Evolutionary conservation across 345 rosid genomes (phyloP).

Genomic region (Microthlaspi erraticum): DNA sequence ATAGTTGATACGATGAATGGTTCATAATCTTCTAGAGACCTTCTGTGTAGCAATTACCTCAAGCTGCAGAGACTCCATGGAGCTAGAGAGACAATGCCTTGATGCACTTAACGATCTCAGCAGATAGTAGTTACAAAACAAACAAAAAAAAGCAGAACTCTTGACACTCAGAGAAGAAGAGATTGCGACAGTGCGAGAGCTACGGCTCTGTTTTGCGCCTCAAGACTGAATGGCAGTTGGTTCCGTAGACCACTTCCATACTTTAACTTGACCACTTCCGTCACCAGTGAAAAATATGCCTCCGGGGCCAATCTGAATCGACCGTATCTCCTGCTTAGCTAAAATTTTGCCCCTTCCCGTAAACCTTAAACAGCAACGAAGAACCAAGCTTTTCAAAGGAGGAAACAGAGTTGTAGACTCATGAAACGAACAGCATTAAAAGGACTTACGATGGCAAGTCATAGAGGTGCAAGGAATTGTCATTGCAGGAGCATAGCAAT

Average conservation of each 20-base stretch:
- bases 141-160: not conserved
- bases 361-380: constrained; percentile 54
- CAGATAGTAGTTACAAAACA: not conserved
- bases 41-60: too few species aligned
- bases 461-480: constrained; percentile 67
- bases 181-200: not conserved
- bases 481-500: constrained; percentile 77
- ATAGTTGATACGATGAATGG: too few species aligned
- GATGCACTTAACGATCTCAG: constrained; percentile 5
- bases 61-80: too few species aligned
- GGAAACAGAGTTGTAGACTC: not conserved
- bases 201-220: constrained; percentile 6
- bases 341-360: constrained; percentile 85
- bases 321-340: constrained; percentile 80
- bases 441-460: constrained; percentile 95
- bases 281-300: constrained; percentile 95
- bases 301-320: constrained; percentile 78
- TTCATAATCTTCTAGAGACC: too few species aligned
- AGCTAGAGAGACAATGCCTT: too few species aligned
- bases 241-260: constrained; percentile 77
- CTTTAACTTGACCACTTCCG: constrained; percentile 88
- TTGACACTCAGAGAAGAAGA: constrained; percentile 13
- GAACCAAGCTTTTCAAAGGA: constrained; percentile 20
- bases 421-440: constrained; percentile 8
- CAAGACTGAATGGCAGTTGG: constrained; percentile 44